phyloP scores from a whole-genome alignment of 768 basidiomycete genomes.

The Russula vinacea region DNA sequence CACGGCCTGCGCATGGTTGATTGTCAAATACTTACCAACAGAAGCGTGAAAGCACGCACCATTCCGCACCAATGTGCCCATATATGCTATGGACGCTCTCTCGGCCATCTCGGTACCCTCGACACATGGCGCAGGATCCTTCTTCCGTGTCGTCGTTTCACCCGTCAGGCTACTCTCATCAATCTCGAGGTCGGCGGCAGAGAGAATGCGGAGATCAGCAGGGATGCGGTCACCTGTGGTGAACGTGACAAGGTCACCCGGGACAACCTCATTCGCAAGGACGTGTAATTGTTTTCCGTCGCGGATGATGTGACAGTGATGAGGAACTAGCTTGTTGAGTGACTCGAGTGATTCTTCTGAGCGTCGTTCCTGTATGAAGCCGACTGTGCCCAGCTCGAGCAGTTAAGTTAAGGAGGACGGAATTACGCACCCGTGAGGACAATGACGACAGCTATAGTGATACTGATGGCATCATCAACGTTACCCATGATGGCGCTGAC shows the following conservation, averaged over 20 bases:
- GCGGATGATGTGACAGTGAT: constrained; percentile 90
- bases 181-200: constrained; percentile 84
- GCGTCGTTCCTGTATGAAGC: constrained; percentile 91
- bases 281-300: constrained; percentile 69
- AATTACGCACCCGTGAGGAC: constrained; percentile 76
- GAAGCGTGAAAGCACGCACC: constrained; percentile 45
- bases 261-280: constrained; percentile 96
- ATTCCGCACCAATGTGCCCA: constrained; percentile 93
- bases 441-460: constrained; percentile 86
- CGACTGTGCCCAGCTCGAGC: constrained; percentile 49
- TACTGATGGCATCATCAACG: constrained; percentile 89
- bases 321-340: constrained; percentile 93
- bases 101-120: constrained; percentile 67
- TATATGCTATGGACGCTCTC: constrained; percentile 83
- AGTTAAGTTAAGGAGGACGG: background rate
- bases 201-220: constrained; percentile 82
- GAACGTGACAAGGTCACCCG: constrained; percentile 89
- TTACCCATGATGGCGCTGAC: constrained; percentile 95
- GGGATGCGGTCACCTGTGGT: constrained; percentile 91
- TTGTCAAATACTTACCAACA: background rate
- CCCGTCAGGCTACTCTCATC: constrained; percentile 96
- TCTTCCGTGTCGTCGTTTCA: constrained; percentile 79
- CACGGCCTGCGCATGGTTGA: constrained; percentile 52
- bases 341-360: constrained; percentile 95
- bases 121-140: constrained; percentile 55